These are phyloP conservation scores for Colletotrichum abscissum DNA, from an alignment of 2,329 filamentous ascomycete genomes.

Conservation along the genomic window DNA sequence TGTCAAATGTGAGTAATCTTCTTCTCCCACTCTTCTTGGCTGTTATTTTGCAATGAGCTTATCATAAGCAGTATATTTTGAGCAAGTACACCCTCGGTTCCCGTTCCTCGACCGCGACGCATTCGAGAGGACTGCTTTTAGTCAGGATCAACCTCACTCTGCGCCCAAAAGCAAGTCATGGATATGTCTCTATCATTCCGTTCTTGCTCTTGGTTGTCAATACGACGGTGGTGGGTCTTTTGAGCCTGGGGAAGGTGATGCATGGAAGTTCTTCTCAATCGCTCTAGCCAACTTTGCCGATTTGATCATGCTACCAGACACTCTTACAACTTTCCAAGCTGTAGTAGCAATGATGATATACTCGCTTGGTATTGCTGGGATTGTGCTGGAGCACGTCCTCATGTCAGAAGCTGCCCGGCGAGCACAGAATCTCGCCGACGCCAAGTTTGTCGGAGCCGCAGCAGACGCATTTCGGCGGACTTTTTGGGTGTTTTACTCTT, in stretches of 20 bases:
- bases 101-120: slow-evolving; percentile 46
- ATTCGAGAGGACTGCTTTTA: slow-evolving; percentile 25
- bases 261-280: slow-evolving; percentile 39
- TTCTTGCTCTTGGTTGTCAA: slow-evolving; percentile 48
- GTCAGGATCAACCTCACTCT: not conserved
- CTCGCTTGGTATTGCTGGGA: slow-evolving; percentile 40
- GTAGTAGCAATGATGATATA: slow-evolving; percentile 46
- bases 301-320: slow-evolving; percentile 44
- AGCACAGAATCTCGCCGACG: slow-evolving; percentile 43
- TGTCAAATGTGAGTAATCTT: slow-evolving; percentile 14
- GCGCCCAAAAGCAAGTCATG: slow-evolving; percentile 38
- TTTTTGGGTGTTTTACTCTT: slow-evolving; percentile 53
- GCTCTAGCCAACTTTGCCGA: slow-evolving; percentile 46
- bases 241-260: slow-evolving; percentile 31
- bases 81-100: slow-evolving; percentile 48
- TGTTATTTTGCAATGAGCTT: not conserved
- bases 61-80: slow-evolving; percentile 46
- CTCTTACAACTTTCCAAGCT: slow-evolving; percentile 44
- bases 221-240: slow-evolving; percentile 41
- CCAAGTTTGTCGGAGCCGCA: slow-evolving; percentile 34
- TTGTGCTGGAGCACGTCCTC: slow-evolving; percentile 41
- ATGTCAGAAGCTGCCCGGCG: slow-evolving; percentile 44
- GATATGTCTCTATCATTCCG: slow-evolving; percentile 46
- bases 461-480: slow-evolving; percentile 42
- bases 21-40: not conserved